Percentiles rank a stretch among this genome's conserved stretches.
These are phyloP conservation scores for Chlorella sp. DNA, from an alignment of 139 green algal genomes.

Conservation along the genomic window DNA sequence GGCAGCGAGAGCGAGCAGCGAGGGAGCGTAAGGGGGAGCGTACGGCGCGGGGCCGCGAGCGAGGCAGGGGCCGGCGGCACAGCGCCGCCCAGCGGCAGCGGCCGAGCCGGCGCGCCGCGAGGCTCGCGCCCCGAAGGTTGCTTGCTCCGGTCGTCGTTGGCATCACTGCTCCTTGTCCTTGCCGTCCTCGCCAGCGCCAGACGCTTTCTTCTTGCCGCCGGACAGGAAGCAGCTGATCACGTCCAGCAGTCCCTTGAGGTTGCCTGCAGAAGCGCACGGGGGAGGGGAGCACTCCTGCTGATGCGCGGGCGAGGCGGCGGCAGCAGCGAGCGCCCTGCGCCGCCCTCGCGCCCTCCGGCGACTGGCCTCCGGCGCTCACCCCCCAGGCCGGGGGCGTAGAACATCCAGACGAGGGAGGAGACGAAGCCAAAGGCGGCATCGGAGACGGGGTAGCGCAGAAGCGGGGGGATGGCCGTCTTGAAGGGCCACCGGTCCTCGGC, in stretches of 20 bases:
- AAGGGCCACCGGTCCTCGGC: conserved; percentile 82
- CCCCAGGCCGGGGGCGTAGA: conserved; percentile 69
- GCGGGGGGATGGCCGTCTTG: conserved; percentile 85
- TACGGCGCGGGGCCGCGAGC: too few species aligned
- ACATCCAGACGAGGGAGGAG: conserved; percentile 80
- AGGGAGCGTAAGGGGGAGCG: too few species aligned
- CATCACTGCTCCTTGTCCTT: conserved; percentile 12
- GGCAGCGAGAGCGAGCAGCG: too few species aligned
- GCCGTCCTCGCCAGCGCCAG: background rate
- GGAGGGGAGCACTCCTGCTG: background rate
- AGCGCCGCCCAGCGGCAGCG: background rate
- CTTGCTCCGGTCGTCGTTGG: background rate
- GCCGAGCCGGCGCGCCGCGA: background rate
- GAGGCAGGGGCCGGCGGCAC: too few species aligned
- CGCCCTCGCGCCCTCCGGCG: too few species aligned
- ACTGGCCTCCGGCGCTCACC: background rate
- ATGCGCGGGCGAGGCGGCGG: too few species aligned
- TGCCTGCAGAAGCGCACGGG: conserved; percentile 5
- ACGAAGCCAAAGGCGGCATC: conserved; percentile 76
- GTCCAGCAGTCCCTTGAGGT: conserved; percentile 25
- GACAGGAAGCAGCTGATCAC: conserved; percentile 33
- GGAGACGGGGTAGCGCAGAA: conserved; percentile 80
- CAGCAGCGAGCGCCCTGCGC: background rate
- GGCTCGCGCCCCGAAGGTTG: background rate
- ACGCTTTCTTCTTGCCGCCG: background rate